Base-by-base conservation (phyloP, 495 filamentous ascomycete species). In the Trichoderma gamsii region DNA sequence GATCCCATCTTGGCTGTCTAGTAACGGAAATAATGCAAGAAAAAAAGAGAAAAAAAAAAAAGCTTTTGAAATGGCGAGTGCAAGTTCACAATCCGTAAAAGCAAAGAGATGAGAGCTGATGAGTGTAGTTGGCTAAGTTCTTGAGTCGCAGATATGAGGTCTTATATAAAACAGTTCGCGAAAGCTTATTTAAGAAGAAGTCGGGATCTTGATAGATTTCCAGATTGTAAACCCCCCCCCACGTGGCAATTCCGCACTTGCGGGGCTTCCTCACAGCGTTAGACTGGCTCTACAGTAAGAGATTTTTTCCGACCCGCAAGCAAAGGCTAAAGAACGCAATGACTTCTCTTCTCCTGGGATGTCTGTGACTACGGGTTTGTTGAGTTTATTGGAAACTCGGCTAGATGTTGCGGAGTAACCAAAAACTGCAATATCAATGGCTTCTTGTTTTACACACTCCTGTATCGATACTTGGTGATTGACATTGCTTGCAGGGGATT, bases 1-100 rank as follows among this genome's bases (percentile, higher is more conserved):
- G 65, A 66, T 15, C 65, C 71, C 76, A 77, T 77, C 44, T 25
- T 68, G 66, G 41, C 25, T 7, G 5, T 61, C 56, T 18, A 13
- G 27, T 29, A 32, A 25, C 56, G 13, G n/a, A 13, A 12, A 0
- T 32, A 23, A 32, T 27, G 23, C 29, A 11, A 12, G 16, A 15
- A 11, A 11, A 12, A 29, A 15, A 11, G 23, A 15, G 13, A 16
- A 16, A 61, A 5, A 61, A 32, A 5, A 61, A 32, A 15, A 9
- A 0, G 11, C 4, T 61, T 29, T 16, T 23, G n/a, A 11, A 21
- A 23, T 21, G 21, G 49, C 49, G 44, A 38, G 35, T 9, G 8
- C 35, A 38, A 38, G 5, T 38, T 6, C 7, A 38, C 5, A 9
- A 49, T 7, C 25, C 49, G 49, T 11, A 52, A 52, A 11, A 18